Conservation (phyloP, 148 eudicot genomes). For the Cornus florida region DNA sequence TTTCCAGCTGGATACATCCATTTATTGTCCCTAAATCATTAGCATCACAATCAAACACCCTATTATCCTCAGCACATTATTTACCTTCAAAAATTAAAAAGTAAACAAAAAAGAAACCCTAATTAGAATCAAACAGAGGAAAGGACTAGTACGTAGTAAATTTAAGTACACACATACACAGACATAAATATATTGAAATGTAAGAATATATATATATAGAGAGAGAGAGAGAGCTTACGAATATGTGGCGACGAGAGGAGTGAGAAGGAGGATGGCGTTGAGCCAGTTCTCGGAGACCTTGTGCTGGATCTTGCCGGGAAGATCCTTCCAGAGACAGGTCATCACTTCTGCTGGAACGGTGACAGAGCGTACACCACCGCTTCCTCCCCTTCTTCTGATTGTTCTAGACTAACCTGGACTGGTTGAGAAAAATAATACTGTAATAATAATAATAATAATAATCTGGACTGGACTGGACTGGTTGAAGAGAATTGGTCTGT, state of each 20-base stretch:
- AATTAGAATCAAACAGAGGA: not conserved
- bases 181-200: not conserved
- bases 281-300: constrained; percentile 86
- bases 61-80: no score
- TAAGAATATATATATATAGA: not conserved
- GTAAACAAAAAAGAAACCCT: not conserved
- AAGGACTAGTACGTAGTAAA: not conserved
- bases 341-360: constrained; percentile 94
- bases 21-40: no score
- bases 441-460: no score
- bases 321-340: constrained; percentile 89
- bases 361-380: constrained; percentile 83
- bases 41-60: no score
- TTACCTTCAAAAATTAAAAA: no score
- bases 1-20: not conserved
- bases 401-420: no score
- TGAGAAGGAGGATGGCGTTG: constrained; percentile 59
- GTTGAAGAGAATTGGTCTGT: no score
- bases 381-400: constrained; percentile 46
- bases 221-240: constrained; percentile 25
- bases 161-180: not conserved
- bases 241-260: constrained; percentile 70
- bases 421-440: no score
- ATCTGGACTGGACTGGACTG: no score
- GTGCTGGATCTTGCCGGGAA: constrained; percentile 65